These are phyloP conservation scores for Trichoderma virens DNA, from an alignment of 495 filamentous ascomycete genomes.

Conservation along the genomic window DNA sequence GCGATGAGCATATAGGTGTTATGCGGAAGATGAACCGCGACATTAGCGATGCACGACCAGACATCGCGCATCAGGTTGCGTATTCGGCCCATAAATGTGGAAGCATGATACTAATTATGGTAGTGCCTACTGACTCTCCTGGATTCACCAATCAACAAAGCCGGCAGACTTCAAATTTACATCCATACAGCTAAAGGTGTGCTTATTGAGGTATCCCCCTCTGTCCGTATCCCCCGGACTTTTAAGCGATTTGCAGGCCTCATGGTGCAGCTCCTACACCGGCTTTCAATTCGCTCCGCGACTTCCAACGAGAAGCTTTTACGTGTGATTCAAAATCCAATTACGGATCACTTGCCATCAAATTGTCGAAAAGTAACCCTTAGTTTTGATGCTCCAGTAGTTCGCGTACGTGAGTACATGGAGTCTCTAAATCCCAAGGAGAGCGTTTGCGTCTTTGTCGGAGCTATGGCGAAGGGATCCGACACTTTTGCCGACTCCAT, in stretches of 20 bases:
- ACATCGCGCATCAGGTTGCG: constrained; percentile 94
- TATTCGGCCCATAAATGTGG: constrained; percentile 20
- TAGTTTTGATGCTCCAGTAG: constrained; percentile 81
- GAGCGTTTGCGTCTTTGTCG: constrained; percentile 95
- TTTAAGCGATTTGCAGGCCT: constrained; percentile 98
- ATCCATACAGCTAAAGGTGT: constrained; percentile 96
- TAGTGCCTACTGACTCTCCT: constrained; percentile 96
- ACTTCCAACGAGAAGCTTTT: constrained; percentile 95
- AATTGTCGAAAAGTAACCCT: constrained; percentile 97
- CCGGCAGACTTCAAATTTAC: constrained; percentile 93
- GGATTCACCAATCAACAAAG: constrained; percentile 97
- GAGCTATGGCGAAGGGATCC: constrained; percentile 93
- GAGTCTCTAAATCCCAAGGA: constrained; percentile 68
- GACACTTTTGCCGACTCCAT: constrained; percentile 92
- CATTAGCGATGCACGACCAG: constrained; percentile 93
- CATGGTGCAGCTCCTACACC: constrained; percentile 98
- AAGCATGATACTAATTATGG: constrained; percentile 34
- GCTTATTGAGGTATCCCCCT: constrained; percentile 93
- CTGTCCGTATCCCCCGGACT: constrained; percentile 92
- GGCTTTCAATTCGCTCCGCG: constrained; percentile 88
- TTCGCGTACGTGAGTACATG: constrained; percentile 83
- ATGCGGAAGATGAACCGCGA: constrained; percentile 99
- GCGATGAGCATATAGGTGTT: constrained; percentile 96
- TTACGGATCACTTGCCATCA: constrained; percentile 90
- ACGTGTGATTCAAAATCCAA: constrained; percentile 95